These are phyloP conservation scores for Lolium perenne DNA, from an alignment of 176 grass and related monocot species.

Conservation along the genomic window DNA sequence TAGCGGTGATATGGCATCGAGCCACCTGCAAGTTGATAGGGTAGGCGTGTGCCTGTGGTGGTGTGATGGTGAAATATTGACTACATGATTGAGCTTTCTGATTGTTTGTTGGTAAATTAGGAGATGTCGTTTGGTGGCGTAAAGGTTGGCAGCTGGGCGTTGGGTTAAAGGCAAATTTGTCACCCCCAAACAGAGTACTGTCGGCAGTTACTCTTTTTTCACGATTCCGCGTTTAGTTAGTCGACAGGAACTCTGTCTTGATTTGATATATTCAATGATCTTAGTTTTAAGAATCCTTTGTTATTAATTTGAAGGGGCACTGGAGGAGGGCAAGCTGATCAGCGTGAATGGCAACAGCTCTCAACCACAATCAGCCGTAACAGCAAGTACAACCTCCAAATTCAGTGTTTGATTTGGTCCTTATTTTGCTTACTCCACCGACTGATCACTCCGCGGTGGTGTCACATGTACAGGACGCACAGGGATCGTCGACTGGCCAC, in stretches of 20 bases:
- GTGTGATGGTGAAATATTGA: too few relatives aligned
- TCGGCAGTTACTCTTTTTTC: background rate
- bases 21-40: too few relatives aligned
- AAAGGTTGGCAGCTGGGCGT: constrained; percentile 2
- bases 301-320: background rate
- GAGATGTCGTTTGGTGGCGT: too few relatives aligned
- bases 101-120: too few relatives aligned
- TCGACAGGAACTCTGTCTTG: background rate
- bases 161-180: constrained; percentile 24
- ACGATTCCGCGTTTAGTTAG: background rate
- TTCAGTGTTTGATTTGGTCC: background rate
- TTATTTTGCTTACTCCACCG: background rate
- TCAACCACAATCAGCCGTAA: background rate
- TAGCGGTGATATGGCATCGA: too few relatives aligned
- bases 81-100: too few relatives aligned
- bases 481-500: constrained; percentile 11
- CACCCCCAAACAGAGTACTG: background rate
- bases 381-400: constrained; percentile 16
- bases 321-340: constrained; percentile 21
- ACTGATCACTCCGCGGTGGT: background rate
- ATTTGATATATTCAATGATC: background rate
- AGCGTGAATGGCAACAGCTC: background rate
- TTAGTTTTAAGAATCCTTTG: background rate
- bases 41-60: too few relatives aligned
- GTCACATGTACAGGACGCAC: too few relatives aligned